These are phyloP conservation scores for Bruguiera parviflora DNA, from an alignment of 345 rosid species.

Conservation along the genomic window DNA sequence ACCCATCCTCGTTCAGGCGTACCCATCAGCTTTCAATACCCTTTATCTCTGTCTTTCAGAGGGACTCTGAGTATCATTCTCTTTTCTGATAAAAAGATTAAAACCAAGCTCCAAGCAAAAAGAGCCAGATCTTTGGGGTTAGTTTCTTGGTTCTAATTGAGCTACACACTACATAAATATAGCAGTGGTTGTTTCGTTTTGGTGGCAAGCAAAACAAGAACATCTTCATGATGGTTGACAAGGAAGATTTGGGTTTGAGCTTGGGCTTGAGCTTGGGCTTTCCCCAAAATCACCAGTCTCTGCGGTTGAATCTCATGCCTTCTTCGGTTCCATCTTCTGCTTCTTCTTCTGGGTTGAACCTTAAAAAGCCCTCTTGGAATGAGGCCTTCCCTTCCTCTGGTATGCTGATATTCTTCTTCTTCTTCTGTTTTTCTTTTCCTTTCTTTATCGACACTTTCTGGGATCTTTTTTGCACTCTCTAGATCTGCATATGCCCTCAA, in stretches of 20 bases:
- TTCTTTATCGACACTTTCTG: not conserved
- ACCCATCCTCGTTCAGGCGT: not conserved
- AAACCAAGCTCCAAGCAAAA: not conserved
- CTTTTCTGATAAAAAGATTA: not conserved
- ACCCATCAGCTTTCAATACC: not conserved
- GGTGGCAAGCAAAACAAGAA: not conserved
- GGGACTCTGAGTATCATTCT: not conserved
- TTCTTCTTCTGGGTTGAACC: constrained; percentile 30
- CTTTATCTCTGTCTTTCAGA: constrained; percentile 14
- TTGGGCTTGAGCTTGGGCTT: constrained; percentile 67
- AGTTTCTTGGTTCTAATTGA: not conserved
- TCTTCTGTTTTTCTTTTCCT: not conserved
- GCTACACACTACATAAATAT: no score
- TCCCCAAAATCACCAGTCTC: constrained; percentile 39
- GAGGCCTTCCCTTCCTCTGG: constrained; percentile 51
- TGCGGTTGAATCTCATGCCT: constrained; percentile 57
- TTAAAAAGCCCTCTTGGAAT: constrained; percentile 55
- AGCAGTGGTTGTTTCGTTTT: no score
- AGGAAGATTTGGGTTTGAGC: constrained; percentile 84
- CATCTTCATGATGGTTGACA: constrained; percentile 45
- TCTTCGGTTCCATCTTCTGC: constrained; percentile 29
- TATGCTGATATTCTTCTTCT: constrained; percentile 4
- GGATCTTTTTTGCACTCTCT: not conserved
- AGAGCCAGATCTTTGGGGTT: not conserved
- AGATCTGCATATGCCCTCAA: constrained; percentile 2